Base-by-base conservation (phyloP, 2,329 filamentous ascomycete species). In the Nigrograna mackinnonii region DNA sequence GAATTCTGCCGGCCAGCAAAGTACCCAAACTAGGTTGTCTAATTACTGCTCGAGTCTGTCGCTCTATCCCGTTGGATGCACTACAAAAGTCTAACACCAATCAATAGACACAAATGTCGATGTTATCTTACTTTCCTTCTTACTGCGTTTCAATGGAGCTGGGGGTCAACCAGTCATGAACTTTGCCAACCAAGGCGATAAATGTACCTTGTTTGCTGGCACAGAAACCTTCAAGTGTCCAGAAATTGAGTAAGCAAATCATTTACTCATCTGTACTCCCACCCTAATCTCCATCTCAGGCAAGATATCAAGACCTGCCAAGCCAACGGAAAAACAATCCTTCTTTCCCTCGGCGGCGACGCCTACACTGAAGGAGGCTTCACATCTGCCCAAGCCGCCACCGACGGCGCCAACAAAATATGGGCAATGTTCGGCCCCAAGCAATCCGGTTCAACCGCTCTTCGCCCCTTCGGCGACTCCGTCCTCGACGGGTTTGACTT, bases 401-500 rank as follows among this genome's bases (percentile, higher is more conserved):
- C 22, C 6, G 31, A 40, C 5, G 79, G 79, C 31, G 46, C 46
- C 19, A 19, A 84, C 41, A 72, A 78, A 16, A 69, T 90, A 42
- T 90, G 86, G 86, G 72, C 78, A 39, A 85, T 84, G 48, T 90
- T 89, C 62, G 86, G 86, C 2, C 82, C 85, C 4, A 14, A 14
- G 14, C 56, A 62, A 22, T 54, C 66, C 13, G 70, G 66, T 22
- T 19, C 26, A 31, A 66, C 64, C 1, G 70, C 70, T 7, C 73
- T 79, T 44, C 80, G 87, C 9, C 87, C 86, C 1, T 90, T 90
- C 60, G 83, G 83, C 41, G 66, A 70, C 12, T 79, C 82, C 11
- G 73, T 80, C 3, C 70, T 90, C 32, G 85, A 91, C 62, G 87
- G 87, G 4, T 89, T 90, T 62, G 86, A 90, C 67, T 82, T 90